A percentile compares a stretch with the other conserved stretches of the same genome.
phyloP scores from a whole-genome alignment of 306 rosid genomes.

The Bauhinia variegata region DNA sequence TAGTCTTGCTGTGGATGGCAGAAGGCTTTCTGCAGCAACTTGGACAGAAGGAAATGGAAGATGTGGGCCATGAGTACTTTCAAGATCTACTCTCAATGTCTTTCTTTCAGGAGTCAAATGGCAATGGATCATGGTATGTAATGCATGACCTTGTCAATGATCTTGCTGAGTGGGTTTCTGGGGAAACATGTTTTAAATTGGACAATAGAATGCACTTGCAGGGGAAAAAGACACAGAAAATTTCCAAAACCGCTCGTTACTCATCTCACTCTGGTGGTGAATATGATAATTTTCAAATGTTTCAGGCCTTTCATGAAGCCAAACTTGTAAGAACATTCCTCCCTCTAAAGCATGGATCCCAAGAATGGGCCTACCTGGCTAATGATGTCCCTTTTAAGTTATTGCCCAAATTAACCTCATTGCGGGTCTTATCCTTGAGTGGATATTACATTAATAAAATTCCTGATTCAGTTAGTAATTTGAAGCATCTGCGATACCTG shows the following conservation, averaged over 20 bases:
- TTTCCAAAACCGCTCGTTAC: constrained; percentile 26
- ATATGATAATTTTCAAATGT: constrained; percentile 18
- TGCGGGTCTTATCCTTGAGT: constrained; percentile 16
- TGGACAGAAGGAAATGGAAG: constrained; percentile 29
- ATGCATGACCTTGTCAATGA: constrained; percentile 25
- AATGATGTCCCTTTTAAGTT: constrained; percentile 3
- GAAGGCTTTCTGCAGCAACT: constrained; percentile 34
- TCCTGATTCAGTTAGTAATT: constrained; percentile 16
- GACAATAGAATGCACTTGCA: background rate
- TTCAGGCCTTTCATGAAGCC: constrained; percentile 8
- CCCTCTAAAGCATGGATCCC: background rate
- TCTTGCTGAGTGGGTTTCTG: background rate
- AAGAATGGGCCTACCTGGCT: constrained; percentile 8
- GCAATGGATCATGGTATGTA: constrained; percentile 7
- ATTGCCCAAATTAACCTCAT: background rate
- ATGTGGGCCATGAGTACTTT: constrained; percentile 26
- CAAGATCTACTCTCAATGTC: constrained; percentile 26
- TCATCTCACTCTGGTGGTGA: constrained; percentile 21
- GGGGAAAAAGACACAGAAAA: background rate
- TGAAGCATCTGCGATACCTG: constrained; percentile 39
- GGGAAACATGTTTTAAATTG: constrained; percentile 16
- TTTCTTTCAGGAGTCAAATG: constrained; percentile 24
- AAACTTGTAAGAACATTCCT: constrained; percentile 21
- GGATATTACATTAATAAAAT: background rate
- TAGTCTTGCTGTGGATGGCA: constrained; percentile 45